phyloP scores from a whole-genome alignment of 1,284 basidiomycete genomes.

The Cryptococcus sp. region DNA sequence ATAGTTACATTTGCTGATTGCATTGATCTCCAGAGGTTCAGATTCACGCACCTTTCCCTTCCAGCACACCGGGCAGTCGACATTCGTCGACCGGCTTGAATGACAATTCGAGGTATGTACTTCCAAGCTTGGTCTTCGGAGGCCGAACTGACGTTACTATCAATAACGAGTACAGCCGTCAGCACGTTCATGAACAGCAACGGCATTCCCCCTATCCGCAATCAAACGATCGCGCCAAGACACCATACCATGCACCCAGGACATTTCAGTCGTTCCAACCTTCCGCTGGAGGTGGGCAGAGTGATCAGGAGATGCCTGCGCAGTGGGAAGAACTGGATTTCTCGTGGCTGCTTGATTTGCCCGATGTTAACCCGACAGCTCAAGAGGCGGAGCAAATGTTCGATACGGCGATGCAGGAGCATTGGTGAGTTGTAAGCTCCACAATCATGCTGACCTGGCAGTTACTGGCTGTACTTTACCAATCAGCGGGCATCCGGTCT shows the following conservation, averaged over 20 bases:
- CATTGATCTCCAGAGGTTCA: neutral
- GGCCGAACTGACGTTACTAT: neutral
- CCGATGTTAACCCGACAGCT: neutral
- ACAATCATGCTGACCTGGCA: neutral
- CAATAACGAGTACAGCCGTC: neutral
- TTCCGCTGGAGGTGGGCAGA: neutral
- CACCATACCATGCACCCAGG: neutral
- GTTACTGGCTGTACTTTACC: slow-evolving; percentile 19
- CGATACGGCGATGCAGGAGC: slow-evolving; percentile 7
- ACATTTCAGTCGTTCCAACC: slow-evolving; percentile 6
- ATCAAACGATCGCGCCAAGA: neutral
- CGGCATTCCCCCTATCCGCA: neutral
- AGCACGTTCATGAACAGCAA: neutral
- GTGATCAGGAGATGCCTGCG: slow-evolving; percentile 3
- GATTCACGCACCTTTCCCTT: neutral
- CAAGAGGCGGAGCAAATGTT: neutral
- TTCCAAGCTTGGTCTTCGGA: too few relatives aligned
- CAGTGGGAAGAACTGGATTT: slow-evolving; percentile 14
- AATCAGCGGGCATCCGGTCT: slow-evolving; percentile 10
- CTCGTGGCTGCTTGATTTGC: slow-evolving; percentile 6
- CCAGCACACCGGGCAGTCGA: neutral
- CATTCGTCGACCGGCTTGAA: neutral
- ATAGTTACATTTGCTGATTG: neutral
- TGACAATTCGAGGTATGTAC: neutral
- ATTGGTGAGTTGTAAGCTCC: slow-evolving; percentile 6